phyloP scores from a whole-genome alignment of 1,284 basidiomycete species.

The Quambalaria eucalypti region DNA sequence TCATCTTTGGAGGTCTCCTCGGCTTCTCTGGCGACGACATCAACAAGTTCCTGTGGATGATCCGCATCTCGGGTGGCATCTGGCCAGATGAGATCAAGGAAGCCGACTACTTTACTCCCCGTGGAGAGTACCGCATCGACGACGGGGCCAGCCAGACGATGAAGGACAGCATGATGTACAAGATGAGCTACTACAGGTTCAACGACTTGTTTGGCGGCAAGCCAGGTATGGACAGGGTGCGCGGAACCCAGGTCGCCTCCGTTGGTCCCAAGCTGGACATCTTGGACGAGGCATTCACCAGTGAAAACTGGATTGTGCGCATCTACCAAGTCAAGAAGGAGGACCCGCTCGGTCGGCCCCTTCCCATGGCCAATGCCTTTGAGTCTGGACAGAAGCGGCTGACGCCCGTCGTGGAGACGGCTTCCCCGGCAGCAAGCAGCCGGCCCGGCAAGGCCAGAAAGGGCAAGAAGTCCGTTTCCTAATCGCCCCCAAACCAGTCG shows the following conservation, averaged over 20 bases:
- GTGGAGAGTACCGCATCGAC: slow-evolving; percentile 89
- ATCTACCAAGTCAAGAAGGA: slow-evolving; percentile 96
- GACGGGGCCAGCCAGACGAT: slow-evolving; percentile 78
- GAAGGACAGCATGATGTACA: slow-evolving; percentile 80
- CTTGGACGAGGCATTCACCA: slow-evolving; percentile 45
- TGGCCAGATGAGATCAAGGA: slow-evolving; percentile 99
- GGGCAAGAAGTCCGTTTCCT: neutral
- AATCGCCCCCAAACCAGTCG: too few relatives aligned
- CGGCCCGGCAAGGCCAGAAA: neutral
- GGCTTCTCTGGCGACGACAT: slow-evolving; percentile 98
- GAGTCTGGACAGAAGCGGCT: slow-evolving; percentile 71
- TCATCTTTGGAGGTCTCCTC: slow-evolving; percentile 93
- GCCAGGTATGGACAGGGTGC: slow-evolving; percentile 35
- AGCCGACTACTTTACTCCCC: slow-evolving; percentile 82
- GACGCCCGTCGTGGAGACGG: neutral
- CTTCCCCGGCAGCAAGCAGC: neutral
- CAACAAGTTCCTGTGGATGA: slow-evolving; percentile 86
- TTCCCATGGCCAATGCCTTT: slow-evolving; percentile 64
- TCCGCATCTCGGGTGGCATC: slow-evolving; percentile 91
- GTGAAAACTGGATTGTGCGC: slow-evolving; percentile 52
- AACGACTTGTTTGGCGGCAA: slow-evolving; percentile 49
- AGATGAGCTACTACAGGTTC: slow-evolving; percentile 46
- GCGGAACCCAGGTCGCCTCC: slow-evolving; percentile 23
- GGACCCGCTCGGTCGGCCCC: slow-evolving; percentile 75
- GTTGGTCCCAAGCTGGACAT: slow-evolving; percentile 31